Base-by-base conservation (phyloP, 2,329 filamentous ascomycete genomes). In the Aspergillus novofumigatus region DNA sequence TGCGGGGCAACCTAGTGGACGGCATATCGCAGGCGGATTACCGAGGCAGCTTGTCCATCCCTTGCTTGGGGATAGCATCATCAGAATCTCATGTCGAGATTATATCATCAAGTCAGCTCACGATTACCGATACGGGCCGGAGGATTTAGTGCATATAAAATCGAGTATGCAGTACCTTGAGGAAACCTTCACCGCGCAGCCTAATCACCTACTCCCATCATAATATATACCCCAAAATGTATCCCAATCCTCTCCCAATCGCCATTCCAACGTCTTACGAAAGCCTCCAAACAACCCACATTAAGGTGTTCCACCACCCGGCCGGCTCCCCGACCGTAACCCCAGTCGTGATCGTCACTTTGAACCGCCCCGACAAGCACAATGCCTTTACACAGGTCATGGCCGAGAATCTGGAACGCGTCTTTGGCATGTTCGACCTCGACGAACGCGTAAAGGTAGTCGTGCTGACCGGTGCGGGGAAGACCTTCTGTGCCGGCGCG, bases 331-430 rank as follows among this genome's bases (percentile, higher is more conserved):
- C 80, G 10, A 75, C 79, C 2, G 80, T 83, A 14, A 75, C 74
- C 1, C 67, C 70, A 0, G 75, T 84, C 26, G 73, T 80, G 32
- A 66, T 83, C 28, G 64, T 86, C 55, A 77, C 78, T 14, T 69
- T 85, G 58, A 81, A 83, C 69, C 77, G 83, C 2, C 83, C 81
- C 1, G 74, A 77, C 49, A 85, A 86, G 67, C 77, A 82, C 55
- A 86, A 86, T 74, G 83, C 84, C 9, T 78, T 86, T 56, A 85
- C 82, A 1, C 73, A 77, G 54, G 67, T 69, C 49, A 78, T 85
- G 72, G 80, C 83, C 60, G 64, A 67, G 55, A 74, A 82, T 49
- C 69, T 83, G 4, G 70, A 70, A 53, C 65, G 55, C 50, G 67
- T 66, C 23, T 73, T 66, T 50, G 62, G 60, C 4, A 58, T 69